Percentiles rank a stretch among this genome's conserved stretches.
phyloP scores from a whole-genome alignment of 2,329 filamentous ascomycete species.

The Pestalotiopsis sp. region DNA sequence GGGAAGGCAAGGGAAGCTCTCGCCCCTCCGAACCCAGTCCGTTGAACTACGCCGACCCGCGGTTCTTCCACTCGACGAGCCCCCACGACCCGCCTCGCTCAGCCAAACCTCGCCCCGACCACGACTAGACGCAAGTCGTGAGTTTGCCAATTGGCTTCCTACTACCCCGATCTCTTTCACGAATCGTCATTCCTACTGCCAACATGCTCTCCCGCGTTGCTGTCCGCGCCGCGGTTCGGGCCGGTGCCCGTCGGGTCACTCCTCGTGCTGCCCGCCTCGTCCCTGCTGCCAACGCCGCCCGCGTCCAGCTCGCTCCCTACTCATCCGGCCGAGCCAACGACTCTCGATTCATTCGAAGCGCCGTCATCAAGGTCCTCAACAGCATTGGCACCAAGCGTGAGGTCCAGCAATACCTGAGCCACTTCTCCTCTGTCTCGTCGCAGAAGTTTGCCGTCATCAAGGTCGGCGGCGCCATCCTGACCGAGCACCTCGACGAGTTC shows the following conservation, averaged over 20 bases:
- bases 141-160: not conserved
- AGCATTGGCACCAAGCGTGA: conserved; percentile 96
- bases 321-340: conserved; percentile 38
- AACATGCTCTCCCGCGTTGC: conserved; percentile 30
- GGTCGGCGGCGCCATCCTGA: conserved; percentile 94
- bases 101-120: not conserved
- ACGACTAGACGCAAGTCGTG: not conserved
- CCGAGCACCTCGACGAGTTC: conserved; percentile 89
- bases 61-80: not conserved
- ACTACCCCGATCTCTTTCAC: not conserved
- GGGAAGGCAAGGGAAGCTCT: conserved; percentile 11
- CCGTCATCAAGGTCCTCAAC: conserved; percentile 87
- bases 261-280: conserved; percentile 24
- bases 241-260: conserved; percentile 30
- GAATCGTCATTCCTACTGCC: not conserved
- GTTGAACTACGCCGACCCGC: conserved; percentile 2
- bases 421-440: conserved; percentile 94
- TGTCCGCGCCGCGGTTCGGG: conserved; percentile 30
- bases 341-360: conserved; percentile 68
- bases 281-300: conserved; percentile 18
- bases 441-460: conserved; percentile 99
- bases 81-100: not conserved
- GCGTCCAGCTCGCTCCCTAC: conserved; percentile 29
- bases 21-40: conserved; percentile 9
- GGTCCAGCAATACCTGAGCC: conserved; percentile 95